phyloP scores from a whole-genome alignment of 768 basidiomycete species.

The Mycena vitilis region DNA sequence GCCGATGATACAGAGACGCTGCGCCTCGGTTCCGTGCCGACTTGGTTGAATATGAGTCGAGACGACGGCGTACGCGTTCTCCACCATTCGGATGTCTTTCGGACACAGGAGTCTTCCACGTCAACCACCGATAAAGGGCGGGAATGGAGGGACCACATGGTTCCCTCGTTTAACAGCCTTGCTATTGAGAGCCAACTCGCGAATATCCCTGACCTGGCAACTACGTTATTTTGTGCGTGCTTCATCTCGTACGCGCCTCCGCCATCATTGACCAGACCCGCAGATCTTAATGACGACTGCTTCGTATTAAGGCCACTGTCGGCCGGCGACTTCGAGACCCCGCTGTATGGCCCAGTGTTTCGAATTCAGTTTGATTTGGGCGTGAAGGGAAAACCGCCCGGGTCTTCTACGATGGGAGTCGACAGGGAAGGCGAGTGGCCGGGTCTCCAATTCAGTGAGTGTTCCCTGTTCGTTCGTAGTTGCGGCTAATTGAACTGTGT shows the following conservation, averaged over 20 bases:
- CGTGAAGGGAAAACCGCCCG: conserved; percentile 24
- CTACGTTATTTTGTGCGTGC: conserved; percentile 34
- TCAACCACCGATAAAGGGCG: conserved; percentile 1
- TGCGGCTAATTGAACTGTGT: background rate
- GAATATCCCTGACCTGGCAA: conserved; percentile 24
- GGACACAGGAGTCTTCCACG: conserved; percentile 16
- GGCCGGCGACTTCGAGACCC: conserved; percentile 27
- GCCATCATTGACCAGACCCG: background rate
- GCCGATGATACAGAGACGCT: conserved; percentile 32
- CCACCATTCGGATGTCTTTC: conserved; percentile 35
- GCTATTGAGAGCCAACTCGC: conserved; percentile 37
- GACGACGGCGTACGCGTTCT: conserved; percentile 10
- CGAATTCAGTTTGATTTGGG: conserved; percentile 33
- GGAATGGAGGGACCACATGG: conserved; percentile 28
- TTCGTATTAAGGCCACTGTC: conserved; percentile 30
- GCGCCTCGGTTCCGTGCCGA: conserved; percentile 33
- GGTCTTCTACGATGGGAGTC: background rate
- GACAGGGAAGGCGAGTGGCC: conserved; percentile 38
- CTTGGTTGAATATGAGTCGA: conserved; percentile 25
- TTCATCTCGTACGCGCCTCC: too few relatives aligned
- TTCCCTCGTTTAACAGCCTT: conserved; percentile 37
- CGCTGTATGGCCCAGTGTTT: conserved; percentile 34
- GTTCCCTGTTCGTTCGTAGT: too few relatives aligned
- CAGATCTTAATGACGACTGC: conserved; percentile 37
- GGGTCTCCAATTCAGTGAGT: conserved; percentile 27